A percentile compares a stretch with the other conserved stretches of the same genome.
These are phyloP conservation scores for Candolleomyces efflorescens DNA, from an alignment of 768 basidiomycete genomes.

Conservation along the genomic window DNA sequence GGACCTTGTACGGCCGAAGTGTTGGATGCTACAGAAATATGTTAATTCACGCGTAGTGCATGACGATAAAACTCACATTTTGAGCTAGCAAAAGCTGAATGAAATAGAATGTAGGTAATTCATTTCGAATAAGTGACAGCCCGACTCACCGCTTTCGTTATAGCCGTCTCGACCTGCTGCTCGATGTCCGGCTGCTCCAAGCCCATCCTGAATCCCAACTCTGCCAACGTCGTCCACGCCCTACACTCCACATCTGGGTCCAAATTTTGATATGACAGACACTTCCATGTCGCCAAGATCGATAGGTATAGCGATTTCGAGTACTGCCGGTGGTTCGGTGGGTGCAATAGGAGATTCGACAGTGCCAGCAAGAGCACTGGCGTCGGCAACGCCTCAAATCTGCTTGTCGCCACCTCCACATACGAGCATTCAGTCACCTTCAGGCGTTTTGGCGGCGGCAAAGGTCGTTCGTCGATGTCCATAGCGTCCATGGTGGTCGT, in stretches of 20 bases:
- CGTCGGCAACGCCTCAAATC: conserved; percentile 24
- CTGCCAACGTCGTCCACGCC: conserved; percentile 67
- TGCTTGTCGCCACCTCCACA: neutral
- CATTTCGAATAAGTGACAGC: neutral
- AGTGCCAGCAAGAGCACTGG: conserved; percentile 55
- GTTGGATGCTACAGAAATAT: conserved; percentile 51
- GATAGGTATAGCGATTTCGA: conserved; percentile 53
- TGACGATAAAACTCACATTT: conserved; percentile 40
- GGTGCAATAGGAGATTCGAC: conserved; percentile 57
- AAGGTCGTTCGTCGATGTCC: neutral
- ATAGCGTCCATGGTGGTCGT: neutral
- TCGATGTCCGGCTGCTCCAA: conserved; percentile 51
- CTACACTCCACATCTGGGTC: conserved; percentile 61
- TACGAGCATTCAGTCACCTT: neutral
- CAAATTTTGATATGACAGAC: conserved; percentile 45
- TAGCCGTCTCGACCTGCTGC: conserved; percentile 61
- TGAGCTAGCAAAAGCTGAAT: conserved; percentile 50
- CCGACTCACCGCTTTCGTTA: conserved; percentile 63
- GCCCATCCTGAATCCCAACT: conserved; percentile 56
- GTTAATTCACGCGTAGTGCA: neutral
- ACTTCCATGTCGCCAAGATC: conserved; percentile 49
- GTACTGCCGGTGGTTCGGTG: conserved; percentile 58
- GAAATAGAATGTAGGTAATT: conserved; percentile 1
- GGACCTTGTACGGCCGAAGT: conserved; percentile 54
- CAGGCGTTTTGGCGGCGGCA: conserved; percentile 2